A percentile compares a stretch with the other conserved stretches of the same genome.
phyloP scores from a whole-genome alignment of 345 rosid genomes.

The Noccaea caerulescens region DNA sequence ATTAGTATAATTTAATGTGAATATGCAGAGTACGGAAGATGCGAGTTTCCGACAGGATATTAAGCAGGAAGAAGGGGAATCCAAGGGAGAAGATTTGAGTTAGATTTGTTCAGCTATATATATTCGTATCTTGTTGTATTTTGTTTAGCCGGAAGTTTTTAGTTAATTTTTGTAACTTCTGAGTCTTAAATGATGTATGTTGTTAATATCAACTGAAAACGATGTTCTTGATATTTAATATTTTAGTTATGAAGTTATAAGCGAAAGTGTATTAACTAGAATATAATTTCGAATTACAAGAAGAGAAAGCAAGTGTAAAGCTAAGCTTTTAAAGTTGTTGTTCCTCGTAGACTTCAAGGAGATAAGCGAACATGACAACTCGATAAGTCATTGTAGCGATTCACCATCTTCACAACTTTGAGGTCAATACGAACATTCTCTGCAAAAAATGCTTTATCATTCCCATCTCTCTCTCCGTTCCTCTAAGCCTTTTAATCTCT shows the following conservation, averaged over 20 bases:
- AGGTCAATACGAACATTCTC: too few relatives aligned
- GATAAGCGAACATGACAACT: too few relatives aligned
- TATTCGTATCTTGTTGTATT: slow-evolving; percentile 33
- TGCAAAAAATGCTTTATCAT: not conserved
- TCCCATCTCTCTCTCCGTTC: not conserved
- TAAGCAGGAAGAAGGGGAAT: slow-evolving; percentile 41
- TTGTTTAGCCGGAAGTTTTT: slow-evolving; percentile 25
- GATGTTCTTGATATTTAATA: slow-evolving; percentile 17
- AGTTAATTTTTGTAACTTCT: slow-evolving; percentile 34
- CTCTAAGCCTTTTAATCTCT: not conserved
- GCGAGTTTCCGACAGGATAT: slow-evolving; percentile 69
- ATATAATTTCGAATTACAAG: too few relatives aligned
- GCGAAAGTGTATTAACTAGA: not conserved
- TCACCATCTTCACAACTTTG: too few relatives aligned
- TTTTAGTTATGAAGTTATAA: not conserved
- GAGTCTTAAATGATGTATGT: slow-evolving; percentile 23
- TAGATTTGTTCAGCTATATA: slow-evolving; percentile 26
- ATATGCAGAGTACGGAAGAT: slow-evolving; percentile 61
- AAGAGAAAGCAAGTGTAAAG: too few relatives aligned
- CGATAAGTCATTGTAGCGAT: not conserved
- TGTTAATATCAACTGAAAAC: slow-evolving; percentile 31
- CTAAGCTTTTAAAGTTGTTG: too few relatives aligned
- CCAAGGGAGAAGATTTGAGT: slow-evolving; percentile 14
- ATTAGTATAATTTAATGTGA: slow-evolving; percentile 32
- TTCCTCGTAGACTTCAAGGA: too few relatives aligned